Conservation (phyloP, 495 filamentous ascomycete genomes). For the Coniosporium apollinis region DNA sequence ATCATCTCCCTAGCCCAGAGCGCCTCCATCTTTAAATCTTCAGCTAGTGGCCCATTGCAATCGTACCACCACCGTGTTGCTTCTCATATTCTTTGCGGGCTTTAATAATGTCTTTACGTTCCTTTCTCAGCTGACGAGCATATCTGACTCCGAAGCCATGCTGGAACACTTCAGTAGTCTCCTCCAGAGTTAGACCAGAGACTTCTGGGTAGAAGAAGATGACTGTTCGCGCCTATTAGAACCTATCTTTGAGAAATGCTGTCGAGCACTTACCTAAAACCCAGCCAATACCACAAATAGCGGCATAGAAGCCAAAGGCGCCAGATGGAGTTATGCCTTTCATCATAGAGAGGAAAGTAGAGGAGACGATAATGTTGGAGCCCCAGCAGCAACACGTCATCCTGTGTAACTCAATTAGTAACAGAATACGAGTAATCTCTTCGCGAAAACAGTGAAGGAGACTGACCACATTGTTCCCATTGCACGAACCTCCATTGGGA, state of each 20-base stretch:
- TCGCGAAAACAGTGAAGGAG: too few species aligned
- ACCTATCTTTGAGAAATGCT: too few species aligned
- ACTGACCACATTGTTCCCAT: constrained; percentile 37
- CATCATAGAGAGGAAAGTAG: constrained; percentile 35
- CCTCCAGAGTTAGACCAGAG: constrained; percentile 32
- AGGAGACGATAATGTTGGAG: constrained; percentile 35
- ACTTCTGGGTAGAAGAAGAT: constrained; percentile 36
- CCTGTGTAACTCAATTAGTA: too few species aligned
- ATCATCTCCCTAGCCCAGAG: too few species aligned
- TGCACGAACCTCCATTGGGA: constrained; percentile 35
- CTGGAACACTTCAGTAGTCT: constrained; percentile 31
- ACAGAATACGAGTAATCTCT: too few species aligned
- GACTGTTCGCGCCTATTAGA: too few species aligned
- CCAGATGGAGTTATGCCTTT: constrained; percentile 31
- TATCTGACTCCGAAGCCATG: constrained; percentile 31
- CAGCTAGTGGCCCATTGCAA: too few species aligned
- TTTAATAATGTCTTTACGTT: constrained; percentile 9
- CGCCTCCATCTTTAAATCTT: too few species aligned
- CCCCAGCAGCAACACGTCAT: constrained; percentile 35
- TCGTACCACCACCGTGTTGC: too few species aligned
- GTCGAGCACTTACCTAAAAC: too few species aligned
- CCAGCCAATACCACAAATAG: constrained; percentile 30
- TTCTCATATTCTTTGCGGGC: neutral
- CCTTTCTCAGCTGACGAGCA: constrained; percentile 23
- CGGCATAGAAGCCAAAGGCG: constrained; percentile 37